These are phyloP conservation scores for Zizania latifolia DNA, from an alignment of 176 grass and related monocot species.

Conservation along the genomic window DNA sequence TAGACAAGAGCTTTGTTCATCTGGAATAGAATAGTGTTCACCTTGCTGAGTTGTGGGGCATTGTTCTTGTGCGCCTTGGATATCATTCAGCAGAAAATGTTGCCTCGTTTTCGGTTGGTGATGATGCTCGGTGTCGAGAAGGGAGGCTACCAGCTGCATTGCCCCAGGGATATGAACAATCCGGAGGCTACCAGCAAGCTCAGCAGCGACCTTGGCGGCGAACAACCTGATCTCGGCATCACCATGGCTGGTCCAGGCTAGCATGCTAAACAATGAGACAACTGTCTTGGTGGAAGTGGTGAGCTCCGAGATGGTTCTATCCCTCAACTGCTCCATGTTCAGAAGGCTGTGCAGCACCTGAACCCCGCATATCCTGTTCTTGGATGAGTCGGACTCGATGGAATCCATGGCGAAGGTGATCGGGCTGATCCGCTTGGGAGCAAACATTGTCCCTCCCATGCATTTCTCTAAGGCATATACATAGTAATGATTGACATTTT, in stretches of 20 bases:
- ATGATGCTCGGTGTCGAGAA: background rate
- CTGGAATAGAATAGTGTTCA: too few relatives aligned
- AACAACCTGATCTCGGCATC: background rate
- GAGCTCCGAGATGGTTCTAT: background rate
- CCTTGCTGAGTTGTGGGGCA: background rate
- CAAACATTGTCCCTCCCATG: background rate
- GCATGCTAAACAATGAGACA: background rate
- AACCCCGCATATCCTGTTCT: background rate
- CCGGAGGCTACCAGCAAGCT: background rate
- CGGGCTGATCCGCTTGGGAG: background rate
- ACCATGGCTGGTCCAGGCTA: background rate
- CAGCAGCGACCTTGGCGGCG: background rate
- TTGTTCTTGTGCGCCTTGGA: background rate
- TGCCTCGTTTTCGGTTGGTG: background rate
- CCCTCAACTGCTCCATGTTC: background rate
- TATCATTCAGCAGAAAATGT: background rate
- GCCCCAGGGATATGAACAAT: background rate
- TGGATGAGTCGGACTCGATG: background rate
- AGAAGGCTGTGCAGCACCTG: background rate
- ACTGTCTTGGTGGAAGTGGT: background rate
- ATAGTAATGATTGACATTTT: background rate
- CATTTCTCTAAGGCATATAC: background rate
- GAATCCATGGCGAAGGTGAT: background rate
- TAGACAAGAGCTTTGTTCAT: background rate
- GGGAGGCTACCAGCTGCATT: background rate